These are phyloP conservation scores for Mortierella antarctica DNA, from an alignment of 192 early-diverging fungal genomes.

Conservation along the genomic window DNA sequence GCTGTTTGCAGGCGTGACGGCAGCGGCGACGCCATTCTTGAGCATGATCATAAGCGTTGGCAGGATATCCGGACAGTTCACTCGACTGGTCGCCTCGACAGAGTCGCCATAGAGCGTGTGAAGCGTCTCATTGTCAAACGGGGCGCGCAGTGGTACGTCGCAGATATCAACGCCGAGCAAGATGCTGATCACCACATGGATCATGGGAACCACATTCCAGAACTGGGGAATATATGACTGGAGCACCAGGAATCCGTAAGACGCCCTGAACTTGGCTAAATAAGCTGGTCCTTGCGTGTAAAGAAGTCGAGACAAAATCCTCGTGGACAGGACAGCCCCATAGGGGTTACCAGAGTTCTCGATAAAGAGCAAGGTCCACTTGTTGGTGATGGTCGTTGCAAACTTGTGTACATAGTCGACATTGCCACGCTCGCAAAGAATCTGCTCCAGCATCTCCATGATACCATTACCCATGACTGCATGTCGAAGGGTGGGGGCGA, in stretches of 20 bases:
- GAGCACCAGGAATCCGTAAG: slow-evolving; percentile 67
- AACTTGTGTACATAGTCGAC: slow-evolving; percentile 63
- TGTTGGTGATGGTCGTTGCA: slow-evolving; percentile 65
- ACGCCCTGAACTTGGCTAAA: slow-evolving; percentile 60
- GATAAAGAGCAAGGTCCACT: slow-evolving; percentile 75
- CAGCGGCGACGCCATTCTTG: slow-evolving; percentile 54
- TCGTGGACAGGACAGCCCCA: slow-evolving; percentile 63
- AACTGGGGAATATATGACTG: slow-evolving; percentile 63
- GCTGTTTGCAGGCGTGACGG: slow-evolving; percentile 20
- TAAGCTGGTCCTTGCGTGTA: slow-evolving; percentile 59
- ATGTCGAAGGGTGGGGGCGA: slow-evolving; percentile 24
- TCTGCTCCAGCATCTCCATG: slow-evolving; percentile 74
- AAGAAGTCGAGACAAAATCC: slow-evolving; percentile 63
- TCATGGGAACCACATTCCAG: slow-evolving; percentile 69
- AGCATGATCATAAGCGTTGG: slow-evolving; percentile 60
- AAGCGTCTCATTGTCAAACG: slow-evolving; percentile 63
- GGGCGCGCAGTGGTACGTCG: slow-evolving; percentile 57
- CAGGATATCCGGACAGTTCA: slow-evolving; percentile 60
- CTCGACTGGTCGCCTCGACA: slow-evolving; percentile 19
- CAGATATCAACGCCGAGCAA: slow-evolving; percentile 66
- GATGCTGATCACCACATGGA: slow-evolving; percentile 64
- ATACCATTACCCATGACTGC: slow-evolving; percentile 59
- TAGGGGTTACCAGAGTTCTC: slow-evolving; percentile 60
- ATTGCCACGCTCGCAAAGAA: slow-evolving; percentile 62
- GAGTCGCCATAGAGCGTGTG: slow-evolving; percentile 54